Evolutionary conservation across 1,139 yeast species (phyloP).

Genomic region (Pneumocystis wakefieldiae): DNA sequence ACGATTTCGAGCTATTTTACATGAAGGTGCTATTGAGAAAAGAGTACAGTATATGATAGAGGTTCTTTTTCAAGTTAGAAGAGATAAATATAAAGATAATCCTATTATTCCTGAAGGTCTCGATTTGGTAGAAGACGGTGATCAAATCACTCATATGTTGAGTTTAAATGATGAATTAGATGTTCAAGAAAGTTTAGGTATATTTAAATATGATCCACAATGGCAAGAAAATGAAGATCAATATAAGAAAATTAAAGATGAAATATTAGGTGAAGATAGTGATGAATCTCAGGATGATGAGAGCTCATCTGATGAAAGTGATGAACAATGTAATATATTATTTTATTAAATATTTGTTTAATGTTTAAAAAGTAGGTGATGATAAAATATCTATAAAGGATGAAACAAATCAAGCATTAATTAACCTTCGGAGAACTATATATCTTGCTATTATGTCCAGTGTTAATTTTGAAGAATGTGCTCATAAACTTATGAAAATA

Average conservation of each 20-base stretch:
- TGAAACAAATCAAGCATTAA: constrained; percentile 50
- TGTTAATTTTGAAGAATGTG: constrained; percentile 84
- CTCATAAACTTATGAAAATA: constrained; percentile 55
- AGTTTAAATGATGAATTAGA: constrained; percentile 39
- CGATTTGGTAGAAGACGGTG: constrained; percentile 54
- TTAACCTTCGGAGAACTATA: constrained; percentile 45
- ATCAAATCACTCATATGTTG: constrained; percentile 43
- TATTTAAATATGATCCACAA: constrained; percentile 38
- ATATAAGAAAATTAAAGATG: constrained; percentile 29
- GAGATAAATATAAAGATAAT: constrained; percentile 33
- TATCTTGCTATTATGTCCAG: constrained; percentile 84
- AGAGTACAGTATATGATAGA: constrained; percentile 39
- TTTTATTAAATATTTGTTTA: constrained; percentile 7
- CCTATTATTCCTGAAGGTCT: constrained; percentile 32
- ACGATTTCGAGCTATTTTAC: constrained; percentile 43
- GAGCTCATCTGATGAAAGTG: constrained; percentile 15
- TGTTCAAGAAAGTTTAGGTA: constrained; percentile 36
- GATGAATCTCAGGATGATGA: constrained; percentile 20
- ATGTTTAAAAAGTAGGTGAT: constrained; percentile 15
- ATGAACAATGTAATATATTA: constrained; percentile 12
- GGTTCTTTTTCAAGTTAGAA: constrained; percentile 37
- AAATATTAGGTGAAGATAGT: constrained; percentile 34
- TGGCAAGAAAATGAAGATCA: constrained; percentile 38
- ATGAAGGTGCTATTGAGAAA: constrained; percentile 36
- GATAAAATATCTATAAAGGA: constrained; percentile 34